Percentiles rank a stretch among this genome's conserved stretches.
Conservation (phyloP, 2,329 filamentous ascomycete species). For the Ophiosphaerella narmari region DNA sequence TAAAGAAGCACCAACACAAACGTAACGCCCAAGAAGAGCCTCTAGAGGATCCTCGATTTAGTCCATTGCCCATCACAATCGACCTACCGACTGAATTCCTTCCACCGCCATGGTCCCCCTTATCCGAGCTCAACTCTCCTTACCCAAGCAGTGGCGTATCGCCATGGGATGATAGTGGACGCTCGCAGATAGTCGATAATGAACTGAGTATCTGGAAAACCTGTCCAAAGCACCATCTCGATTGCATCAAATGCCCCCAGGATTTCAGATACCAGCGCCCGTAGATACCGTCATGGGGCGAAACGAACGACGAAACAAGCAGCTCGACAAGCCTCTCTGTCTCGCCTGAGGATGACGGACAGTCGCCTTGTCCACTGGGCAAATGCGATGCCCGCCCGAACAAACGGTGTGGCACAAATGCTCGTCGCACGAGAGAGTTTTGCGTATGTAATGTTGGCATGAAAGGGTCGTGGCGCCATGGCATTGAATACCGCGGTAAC, state of each 20-base stretch:
- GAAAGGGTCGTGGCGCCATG: slow-evolving; percentile 3
- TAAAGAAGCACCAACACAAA: background rate
- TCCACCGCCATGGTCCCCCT: slow-evolving; percentile 11
- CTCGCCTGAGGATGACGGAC: background rate
- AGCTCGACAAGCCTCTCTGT: background rate
- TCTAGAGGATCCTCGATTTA: background rate
- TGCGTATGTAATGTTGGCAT: slow-evolving; percentile 12
- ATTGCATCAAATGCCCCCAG: slow-evolving; percentile 15
- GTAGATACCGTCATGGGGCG: background rate
- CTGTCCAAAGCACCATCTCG: slow-evolving; percentile 11
- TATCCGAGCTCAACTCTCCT: slow-evolving; percentile 10
- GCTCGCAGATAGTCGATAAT: slow-evolving; percentile 18
- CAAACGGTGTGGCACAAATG: slow-evolving; percentile 1
- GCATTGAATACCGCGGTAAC: slow-evolving; percentile 1
- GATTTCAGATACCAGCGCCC: slow-evolving; percentile 10
- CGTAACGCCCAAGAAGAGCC: background rate
- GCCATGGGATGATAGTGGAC: slow-evolving; percentile 14
- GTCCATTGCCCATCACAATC: slow-evolving; percentile 1
- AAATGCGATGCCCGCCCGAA: slow-evolving; percentile 2
- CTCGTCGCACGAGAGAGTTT: slow-evolving; percentile 4
- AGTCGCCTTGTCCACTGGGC: slow-evolving; percentile 4
- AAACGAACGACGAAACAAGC: background rate
- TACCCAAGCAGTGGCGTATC: slow-evolving; percentile 9
- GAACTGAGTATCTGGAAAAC: slow-evolving; percentile 1
- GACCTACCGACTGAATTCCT: slow-evolving; percentile 5